These are phyloP conservation scores for Raffaelea albimanens DNA, from an alignment of 2,329 filamentous ascomycete species.

Conservation along the genomic window DNA sequence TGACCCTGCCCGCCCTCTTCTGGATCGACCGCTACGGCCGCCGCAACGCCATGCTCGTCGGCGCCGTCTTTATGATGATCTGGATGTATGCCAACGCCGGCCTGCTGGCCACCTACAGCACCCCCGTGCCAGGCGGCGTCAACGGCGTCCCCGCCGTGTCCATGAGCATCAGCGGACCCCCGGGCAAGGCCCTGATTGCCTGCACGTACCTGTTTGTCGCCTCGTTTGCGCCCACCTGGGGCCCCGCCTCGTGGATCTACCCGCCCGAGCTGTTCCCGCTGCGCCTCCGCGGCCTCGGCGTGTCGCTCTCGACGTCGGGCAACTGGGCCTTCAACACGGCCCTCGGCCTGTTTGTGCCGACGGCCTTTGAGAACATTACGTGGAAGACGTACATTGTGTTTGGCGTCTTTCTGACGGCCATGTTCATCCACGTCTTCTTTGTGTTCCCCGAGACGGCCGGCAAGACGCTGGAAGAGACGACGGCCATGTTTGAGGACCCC, in stretches of 20 bases:
- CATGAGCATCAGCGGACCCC: constrained; percentile 34
- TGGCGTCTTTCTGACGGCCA: constrained; percentile 22
- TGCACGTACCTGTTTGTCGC: constrained; percentile 58
- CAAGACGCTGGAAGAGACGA: constrained; percentile 24
- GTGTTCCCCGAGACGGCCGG: constrained; percentile 25
- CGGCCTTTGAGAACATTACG: constrained; percentile 25
- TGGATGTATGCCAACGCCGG: constrained; percentile 37
- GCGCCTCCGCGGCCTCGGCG: constrained; percentile 27
- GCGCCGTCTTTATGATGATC: constrained; percentile 52
- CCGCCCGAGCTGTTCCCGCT: constrained; percentile 37
- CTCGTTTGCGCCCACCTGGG: constrained; percentile 33
- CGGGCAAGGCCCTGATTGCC: constrained; percentile 51
- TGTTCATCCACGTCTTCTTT: constrained; percentile 24
- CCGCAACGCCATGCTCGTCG: constrained; percentile 55
- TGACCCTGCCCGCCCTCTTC: constrained; percentile 67
- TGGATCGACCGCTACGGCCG: constrained; percentile 71
- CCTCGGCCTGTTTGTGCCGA: constrained; percentile 27
- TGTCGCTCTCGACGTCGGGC: constrained; percentile 22
- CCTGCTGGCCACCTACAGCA: constrained; percentile 33
- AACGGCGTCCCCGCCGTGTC: constrained; percentile 33
- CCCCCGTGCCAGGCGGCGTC: constrained; percentile 19
- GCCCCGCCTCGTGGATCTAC: constrained; percentile 33
- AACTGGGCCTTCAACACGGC: constrained; percentile 33
- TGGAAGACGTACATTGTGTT: constrained; percentile 27
- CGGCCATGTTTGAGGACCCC: constrained; percentile 25